Percentiles rank a stretch among this genome's conserved stretches.
Evolutionary conservation across 768 basidiomycete genomes (phyloP).

Genomic region (Mycena latifolia): DNA sequence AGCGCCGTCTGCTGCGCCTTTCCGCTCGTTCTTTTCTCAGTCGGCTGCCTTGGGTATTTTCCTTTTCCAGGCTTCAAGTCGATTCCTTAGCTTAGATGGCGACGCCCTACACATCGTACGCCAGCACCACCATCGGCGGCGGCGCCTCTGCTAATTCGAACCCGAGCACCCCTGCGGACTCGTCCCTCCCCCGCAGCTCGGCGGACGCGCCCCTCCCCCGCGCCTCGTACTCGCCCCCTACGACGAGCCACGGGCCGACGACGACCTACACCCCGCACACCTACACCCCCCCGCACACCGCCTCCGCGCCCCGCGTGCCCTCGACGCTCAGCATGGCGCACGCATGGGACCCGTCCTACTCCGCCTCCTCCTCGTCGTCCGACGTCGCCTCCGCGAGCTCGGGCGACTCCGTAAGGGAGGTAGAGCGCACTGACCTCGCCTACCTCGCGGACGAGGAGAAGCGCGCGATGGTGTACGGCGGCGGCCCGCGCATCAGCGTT

Average conservation of each 20-base stretch:
- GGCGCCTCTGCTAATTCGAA: constrained; percentile 2
- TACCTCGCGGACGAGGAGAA: not conserved
- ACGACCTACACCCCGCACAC: no score
- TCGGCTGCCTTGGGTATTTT: not conserved
- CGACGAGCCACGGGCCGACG: no score
- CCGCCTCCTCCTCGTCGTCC: not conserved
- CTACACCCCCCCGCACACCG: no score
- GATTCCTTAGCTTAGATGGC: no score
- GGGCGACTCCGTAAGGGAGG: constrained; percentile 3
- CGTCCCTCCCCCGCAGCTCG: no score
- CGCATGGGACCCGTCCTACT: constrained; percentile 9
- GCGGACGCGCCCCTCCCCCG: no score
- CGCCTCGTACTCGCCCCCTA: no score
- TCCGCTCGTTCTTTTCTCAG: not conserved
- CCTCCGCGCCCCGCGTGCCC: constrained; percentile 12
- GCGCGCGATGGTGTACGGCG: not conserved
- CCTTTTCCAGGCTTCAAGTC: no score
- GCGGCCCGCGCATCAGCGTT: no score
- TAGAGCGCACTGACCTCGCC: constrained; percentile 19
- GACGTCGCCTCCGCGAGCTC: not conserved
- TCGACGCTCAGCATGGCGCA: constrained; percentile 25
- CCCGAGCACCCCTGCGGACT: no score
- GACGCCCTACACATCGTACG: constrained; percentile 7
- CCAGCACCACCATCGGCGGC: constrained; percentile 19
- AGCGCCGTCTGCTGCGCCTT: not conserved